phyloP scores from a whole-genome alignment of 768 basidiomycete species.

The Hypholoma sublateritium region DNA sequence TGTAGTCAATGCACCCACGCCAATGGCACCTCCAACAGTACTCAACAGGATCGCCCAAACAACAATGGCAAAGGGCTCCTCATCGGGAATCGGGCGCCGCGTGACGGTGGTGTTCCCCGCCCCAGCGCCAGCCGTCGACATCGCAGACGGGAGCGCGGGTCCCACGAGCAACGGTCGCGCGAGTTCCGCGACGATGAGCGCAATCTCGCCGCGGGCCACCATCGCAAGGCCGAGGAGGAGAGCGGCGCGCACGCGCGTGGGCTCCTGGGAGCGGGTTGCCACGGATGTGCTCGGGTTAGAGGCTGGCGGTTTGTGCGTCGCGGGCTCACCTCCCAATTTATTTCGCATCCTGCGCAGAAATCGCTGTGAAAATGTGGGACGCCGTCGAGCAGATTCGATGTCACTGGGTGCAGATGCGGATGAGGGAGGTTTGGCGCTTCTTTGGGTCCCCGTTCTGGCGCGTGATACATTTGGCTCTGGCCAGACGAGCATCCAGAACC shows the following conservation, averaged over 20 bases:
- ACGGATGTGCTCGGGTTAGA: background rate
- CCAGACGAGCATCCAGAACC: conserved; percentile 43
- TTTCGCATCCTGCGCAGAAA: too few species aligned
- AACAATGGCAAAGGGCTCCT: conserved; percentile 51
- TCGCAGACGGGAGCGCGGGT: background rate
- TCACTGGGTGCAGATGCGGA: background rate
- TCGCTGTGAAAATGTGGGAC: too few species aligned
- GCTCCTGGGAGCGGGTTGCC: background rate
- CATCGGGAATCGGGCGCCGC: conserved; percentile 8
- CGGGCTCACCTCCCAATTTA: background rate
- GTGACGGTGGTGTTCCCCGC: background rate
- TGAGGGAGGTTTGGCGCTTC: background rate
- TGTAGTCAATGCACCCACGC: conserved; percentile 26
- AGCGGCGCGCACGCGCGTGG: conserved; percentile 26
- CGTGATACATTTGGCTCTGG: conserved; percentile 14
- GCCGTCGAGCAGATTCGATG: background rate
- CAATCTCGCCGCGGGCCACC: conserved; percentile 70
- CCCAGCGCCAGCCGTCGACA: background rate
- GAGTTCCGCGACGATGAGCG: conserved; percentile 56
- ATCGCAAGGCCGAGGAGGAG: conserved; percentile 55
- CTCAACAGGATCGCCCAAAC: conserved; percentile 58
- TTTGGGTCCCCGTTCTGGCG: background rate
- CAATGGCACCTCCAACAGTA: conserved; percentile 48
- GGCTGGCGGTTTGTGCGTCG: background rate
- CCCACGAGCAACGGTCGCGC: conserved; percentile 30